These are phyloP conservation scores for Acer negundo DNA, from an alignment of 345 rosid genomes.

Conservation along the genomic window DNA sequence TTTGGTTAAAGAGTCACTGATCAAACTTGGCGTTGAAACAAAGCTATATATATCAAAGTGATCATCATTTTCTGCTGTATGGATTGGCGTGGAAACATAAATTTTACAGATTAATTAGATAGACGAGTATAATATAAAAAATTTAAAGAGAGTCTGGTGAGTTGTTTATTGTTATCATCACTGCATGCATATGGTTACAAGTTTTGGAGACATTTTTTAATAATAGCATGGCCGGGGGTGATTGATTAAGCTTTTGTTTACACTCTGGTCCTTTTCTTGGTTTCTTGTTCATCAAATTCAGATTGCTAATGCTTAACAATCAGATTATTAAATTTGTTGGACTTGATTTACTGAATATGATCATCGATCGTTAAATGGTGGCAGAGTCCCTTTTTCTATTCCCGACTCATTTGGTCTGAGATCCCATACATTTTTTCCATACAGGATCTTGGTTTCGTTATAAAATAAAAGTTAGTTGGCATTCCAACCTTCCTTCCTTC, in stretches of 20 bases:
- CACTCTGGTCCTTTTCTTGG: neutral
- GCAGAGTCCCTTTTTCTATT: no score
- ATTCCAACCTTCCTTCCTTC: no score
- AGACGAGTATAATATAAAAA: neutral
- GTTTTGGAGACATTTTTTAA: neutral
- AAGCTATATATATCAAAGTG: constrained; percentile 50
- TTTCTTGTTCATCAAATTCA: neutral
- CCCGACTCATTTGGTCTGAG: no score
- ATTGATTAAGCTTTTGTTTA: no score
- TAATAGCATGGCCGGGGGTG: no score
- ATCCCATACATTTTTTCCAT: no score
- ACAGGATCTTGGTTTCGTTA: no score
- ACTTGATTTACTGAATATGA: no score
- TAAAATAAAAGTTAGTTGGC: no score
- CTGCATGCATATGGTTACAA: neutral
- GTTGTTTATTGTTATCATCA: constrained; percentile 11
- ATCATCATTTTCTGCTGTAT: constrained; percentile 18
- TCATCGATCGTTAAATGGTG: no score
- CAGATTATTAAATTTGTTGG: no score
- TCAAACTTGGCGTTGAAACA: constrained; percentile 67
- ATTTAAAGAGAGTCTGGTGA: neutral
- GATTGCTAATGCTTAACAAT: neutral
- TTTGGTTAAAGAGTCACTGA: constrained; percentile 29
- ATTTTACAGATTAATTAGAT: neutral
- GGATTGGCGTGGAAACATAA: constrained; percentile 18